phyloP scores from a whole-genome alignment of 345 rosid genomes.

The Psidium guajava region DNA sequence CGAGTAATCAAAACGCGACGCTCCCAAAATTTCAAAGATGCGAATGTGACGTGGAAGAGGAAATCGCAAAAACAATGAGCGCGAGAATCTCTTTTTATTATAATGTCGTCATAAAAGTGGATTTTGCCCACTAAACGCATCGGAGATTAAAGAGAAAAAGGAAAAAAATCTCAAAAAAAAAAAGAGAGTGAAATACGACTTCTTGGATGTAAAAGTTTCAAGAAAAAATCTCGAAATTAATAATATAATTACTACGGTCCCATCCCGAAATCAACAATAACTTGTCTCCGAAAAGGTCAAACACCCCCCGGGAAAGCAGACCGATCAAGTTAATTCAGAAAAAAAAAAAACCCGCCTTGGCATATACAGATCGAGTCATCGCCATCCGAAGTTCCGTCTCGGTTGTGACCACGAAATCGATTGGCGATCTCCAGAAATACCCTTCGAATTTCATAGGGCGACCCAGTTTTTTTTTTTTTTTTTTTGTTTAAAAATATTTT shows the following conservation, averaged over 20 bases:
- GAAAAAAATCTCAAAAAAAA: neutral
- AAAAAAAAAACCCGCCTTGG: neutral
- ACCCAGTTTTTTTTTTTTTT: too few species aligned
- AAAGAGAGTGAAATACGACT: neutral
- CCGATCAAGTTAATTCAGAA: neutral
- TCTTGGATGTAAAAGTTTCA: neutral
- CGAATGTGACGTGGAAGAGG: neutral
- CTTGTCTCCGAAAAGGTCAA: too few species aligned
- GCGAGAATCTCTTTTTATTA: neutral
- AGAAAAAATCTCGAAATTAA: neutral
- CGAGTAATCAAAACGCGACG: neutral
- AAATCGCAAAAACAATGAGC: neutral
- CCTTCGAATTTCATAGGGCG: too few species aligned
- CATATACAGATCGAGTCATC: neutral
- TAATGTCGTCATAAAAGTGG: neutral
- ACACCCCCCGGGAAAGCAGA: too few species aligned
- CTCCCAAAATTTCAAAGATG: neutral
- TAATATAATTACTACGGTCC: too few species aligned
- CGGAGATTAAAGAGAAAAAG: neutral
- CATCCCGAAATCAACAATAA: too few species aligned
- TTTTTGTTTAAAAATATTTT: accelerated
- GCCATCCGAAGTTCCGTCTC: too few species aligned
- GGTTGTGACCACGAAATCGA: too few species aligned
- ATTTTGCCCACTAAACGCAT: neutral
- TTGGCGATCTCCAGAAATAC: neutral